Base-by-base conservation (phyloP, 116 monocot species). In the Iris pallida region DNA sequence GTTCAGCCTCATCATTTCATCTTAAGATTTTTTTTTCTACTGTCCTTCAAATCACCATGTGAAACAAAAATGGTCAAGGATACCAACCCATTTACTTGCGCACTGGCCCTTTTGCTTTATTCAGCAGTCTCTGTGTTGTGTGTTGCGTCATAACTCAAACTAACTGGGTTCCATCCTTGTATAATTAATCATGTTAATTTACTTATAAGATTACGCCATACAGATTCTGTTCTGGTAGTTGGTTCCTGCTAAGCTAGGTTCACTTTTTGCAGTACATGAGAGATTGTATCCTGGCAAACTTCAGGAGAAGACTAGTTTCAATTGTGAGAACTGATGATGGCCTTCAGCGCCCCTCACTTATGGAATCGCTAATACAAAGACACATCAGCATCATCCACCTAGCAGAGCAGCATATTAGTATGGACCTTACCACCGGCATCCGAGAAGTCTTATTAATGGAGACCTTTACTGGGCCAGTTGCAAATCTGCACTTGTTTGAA, bases 401-500 rank as follows among this genome's bases (percentile, higher is more conserved):
- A 63, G 85, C 85, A 10, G 90, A 90, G 68, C 97, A 97, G 56
- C 97, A 92, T 72, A 82, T 97, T 18, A 97, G 92, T 71, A 97
- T 92, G 97, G 92, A 97, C 54, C 85, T 92, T 16, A 90, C 87
- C 41, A 79, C 87, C 66, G 97, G 97, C 41, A 79, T 97, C 53
- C 74, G 92, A 44, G 92, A 90, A 83, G 80, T 90, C 11, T 56
- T 94, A 30, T 66, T 90, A 15, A 65, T 66, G 41, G 95, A 96
- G 76, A 57, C 84, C 40, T 91, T 82, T 61, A 75, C 73, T 46
- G 92, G 84, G 8, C 80, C 92, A 19, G 62, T 83, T 71, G 73
- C 74, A 60, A 65, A 71, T 57, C 75, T 89, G 59, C 95, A 91
- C 43, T 63, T 52, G 43, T 82, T 84, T 75, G 82, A 84, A 46